Conservation (phyloP, 176 grass and related monocot species). For the Oryza australiensis region DNA sequence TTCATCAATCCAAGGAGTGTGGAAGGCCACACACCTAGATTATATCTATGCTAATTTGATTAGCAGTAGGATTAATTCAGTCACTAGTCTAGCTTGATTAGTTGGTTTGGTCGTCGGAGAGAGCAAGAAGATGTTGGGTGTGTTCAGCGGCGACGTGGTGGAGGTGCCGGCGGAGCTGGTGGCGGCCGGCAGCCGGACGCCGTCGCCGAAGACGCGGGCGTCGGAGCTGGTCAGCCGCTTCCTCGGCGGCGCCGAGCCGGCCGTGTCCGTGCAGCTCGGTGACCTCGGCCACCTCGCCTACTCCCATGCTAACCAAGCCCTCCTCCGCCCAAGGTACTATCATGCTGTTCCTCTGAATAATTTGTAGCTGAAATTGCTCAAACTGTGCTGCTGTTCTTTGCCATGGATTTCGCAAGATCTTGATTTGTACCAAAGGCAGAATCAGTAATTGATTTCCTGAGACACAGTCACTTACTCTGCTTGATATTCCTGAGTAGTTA, state of each 20-base stretch:
- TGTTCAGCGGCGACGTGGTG: conserved; percentile 92
- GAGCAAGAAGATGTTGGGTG: conserved; percentile 63
- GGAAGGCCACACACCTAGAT: conserved; percentile 2
- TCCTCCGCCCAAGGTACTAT: conserved; percentile 66
- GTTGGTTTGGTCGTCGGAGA: neutral
- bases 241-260: conserved; percentile 45
- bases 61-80: neutral
- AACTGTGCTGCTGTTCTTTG: neutral
- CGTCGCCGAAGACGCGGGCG: conserved; percentile 86
- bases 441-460: neutral
- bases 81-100: no score
- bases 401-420: neutral
- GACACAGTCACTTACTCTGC: neutral
- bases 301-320: conserved; percentile 72
- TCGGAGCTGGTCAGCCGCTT: conserved; percentile 72
- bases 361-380: neutral
- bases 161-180: conserved; percentile 85
- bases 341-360: neutral
- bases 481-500: neutral
- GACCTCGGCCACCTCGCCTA: conserved; percentile 63
- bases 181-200: conserved; percentile 86
- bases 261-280: conserved; percentile 67
- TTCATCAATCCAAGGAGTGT: conserved; percentile 21
- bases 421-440: neutral
- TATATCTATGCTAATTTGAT: neutral